Evolutionary conservation across 176 grass and related monocot genomes (phyloP).

Genomic region (Tuctoria greenei): DNA sequence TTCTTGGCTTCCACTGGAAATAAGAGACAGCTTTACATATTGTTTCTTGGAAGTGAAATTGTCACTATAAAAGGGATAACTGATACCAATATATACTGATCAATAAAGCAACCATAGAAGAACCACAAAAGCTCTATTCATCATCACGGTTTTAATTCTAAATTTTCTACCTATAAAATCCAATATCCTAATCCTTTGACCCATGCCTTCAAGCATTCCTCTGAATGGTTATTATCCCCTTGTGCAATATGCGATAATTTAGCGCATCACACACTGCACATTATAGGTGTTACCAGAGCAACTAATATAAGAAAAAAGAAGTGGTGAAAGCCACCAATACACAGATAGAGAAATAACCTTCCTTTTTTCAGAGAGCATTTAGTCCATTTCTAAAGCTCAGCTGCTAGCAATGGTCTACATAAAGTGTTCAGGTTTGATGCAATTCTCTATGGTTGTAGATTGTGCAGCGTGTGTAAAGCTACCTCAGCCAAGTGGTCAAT

Average conservation of each 20-base stretch:
- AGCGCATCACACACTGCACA: too few species aligned
- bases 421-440: background rate
- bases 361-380: background rate
- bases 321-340: too few species aligned
- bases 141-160: background rate
- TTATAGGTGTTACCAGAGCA: too few species aligned
- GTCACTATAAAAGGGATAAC: background rate
- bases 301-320: too few species aligned
- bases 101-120: background rate
- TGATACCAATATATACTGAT: background rate
- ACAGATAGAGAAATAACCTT: background rate
- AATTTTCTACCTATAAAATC: background rate
- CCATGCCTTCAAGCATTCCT: background rate
- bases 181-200: background rate
- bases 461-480: background rate
- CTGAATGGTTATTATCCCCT: background rate
- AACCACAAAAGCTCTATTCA: background rate
- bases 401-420: background rate
- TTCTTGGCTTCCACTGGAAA: background rate
- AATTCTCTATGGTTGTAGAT: background rate
- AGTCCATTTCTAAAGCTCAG: background rate
- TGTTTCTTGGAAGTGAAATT: background rate
- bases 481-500: background rate
- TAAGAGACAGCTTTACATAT: background rate
- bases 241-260: background rate